These are phyloP conservation scores for Sporothrix variecibatus DNA, from an alignment of 2,329 filamentous ascomycete species.

Conservation along the genomic window DNA sequence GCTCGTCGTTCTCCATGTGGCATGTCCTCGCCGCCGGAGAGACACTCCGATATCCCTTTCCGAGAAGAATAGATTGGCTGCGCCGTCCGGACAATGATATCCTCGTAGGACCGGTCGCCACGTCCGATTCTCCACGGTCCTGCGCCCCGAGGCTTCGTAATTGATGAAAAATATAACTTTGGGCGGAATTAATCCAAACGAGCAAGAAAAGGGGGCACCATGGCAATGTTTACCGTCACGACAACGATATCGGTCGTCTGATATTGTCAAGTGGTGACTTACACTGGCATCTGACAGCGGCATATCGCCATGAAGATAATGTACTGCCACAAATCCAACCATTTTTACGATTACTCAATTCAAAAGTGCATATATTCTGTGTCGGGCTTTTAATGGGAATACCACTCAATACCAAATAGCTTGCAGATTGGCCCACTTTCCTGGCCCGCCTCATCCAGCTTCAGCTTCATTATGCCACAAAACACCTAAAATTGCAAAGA, in stretches of 20 bases:
- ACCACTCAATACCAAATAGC: no score
- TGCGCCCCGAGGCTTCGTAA: neutral
- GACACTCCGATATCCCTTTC: neutral
- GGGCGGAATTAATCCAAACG: no score
- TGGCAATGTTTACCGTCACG: neutral
- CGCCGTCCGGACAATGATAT: neutral
- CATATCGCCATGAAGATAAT: neutral
- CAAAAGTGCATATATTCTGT: no score
- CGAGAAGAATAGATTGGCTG: neutral
- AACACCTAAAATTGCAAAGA: no score
- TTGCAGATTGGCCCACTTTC: no score
- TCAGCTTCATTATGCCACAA: no score
- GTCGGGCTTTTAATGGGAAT: no score
- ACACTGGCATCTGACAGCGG: neutral
- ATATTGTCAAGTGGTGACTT: neutral
- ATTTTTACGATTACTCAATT: no score
- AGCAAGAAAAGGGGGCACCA: no score
- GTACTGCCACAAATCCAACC: no score
- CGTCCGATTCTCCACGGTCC: neutral
- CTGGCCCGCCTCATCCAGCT: no score
- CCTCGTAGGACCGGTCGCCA: neutral
- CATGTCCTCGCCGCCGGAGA: neutral
- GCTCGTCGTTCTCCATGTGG: neutral
- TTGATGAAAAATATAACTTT: no score
- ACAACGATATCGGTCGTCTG: neutral